A percentile compares a stretch with the other conserved stretches of the same genome.
These are phyloP conservation scores for Zizania latifolia DNA, from an alignment of 176 grass and related monocot genomes.

Conservation along the genomic window DNA sequence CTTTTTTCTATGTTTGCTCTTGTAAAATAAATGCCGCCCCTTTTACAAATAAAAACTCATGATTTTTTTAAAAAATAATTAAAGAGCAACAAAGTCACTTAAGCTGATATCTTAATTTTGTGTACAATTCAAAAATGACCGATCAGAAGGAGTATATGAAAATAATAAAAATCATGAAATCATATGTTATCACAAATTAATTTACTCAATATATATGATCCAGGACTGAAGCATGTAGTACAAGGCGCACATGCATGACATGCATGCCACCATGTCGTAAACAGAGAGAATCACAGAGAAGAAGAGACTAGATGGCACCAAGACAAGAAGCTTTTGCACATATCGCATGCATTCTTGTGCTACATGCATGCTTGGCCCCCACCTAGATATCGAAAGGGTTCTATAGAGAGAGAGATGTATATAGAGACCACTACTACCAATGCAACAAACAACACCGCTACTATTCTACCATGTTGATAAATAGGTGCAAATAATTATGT, in stretches of 20 bases:
- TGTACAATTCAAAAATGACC: no score
- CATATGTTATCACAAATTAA: no score
- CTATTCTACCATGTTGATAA: conserved; percentile 17
- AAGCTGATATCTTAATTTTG: no score
- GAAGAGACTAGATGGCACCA: conserved; percentile 41
- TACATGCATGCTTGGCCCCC: conserved; percentile 18
- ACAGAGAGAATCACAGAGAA: conserved; percentile 34
- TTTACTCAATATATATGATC: not conserved
- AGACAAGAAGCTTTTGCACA: conserved; percentile 31
- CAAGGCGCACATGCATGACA: conserved; percentile 1
- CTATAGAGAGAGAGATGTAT: not conserved
- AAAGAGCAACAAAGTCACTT: no score
- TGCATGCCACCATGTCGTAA: conserved; percentile 26
- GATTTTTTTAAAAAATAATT: no score
- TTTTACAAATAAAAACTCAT: no score
- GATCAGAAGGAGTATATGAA: no score
- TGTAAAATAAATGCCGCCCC: no score
- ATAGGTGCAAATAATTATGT: not conserved
- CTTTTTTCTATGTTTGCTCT: no score
- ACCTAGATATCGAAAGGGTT: conserved; percentile 17
- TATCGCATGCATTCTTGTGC: no score
- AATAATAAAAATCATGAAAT: no score
- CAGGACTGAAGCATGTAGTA: conserved; percentile 7
- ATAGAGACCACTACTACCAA: not conserved
- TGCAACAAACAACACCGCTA: not conserved